phyloP scores from a whole-genome alignment of 2,329 filamentous ascomycete species.

The Colletotrichum coccodes region DNA sequence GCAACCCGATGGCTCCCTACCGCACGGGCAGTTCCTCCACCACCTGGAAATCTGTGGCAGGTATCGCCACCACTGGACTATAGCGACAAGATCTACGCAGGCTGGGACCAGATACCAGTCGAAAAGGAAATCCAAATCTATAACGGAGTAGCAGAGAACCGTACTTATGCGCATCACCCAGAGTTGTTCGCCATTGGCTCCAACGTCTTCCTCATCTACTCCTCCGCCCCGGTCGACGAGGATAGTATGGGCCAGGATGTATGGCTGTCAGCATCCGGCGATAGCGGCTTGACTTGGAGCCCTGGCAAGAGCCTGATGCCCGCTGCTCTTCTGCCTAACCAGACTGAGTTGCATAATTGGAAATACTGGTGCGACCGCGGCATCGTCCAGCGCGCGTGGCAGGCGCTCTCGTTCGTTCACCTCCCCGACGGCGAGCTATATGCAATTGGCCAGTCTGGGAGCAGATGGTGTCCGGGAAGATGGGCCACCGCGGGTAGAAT shows the following conservation, averaged over 20 bases:
- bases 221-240: conserved; percentile 38
- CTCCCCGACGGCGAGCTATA: conserved; percentile 31
- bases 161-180: conserved; percentile 40
- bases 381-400: conserved; percentile 36
- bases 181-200: conserved; percentile 35
- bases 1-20: not conserved
- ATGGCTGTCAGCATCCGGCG: conserved; percentile 35
- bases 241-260: conserved; percentile 40
- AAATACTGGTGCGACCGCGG: conserved; percentile 38
- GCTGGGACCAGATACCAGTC: conserved; percentile 37
- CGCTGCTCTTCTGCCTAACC: conserved; percentile 38
- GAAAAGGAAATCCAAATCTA: conserved; percentile 36
- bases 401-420: conserved; percentile 30
- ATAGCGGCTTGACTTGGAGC: conserved; percentile 37
- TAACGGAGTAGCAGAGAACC: conserved; percentile 34
- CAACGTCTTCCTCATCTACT: conserved; percentile 36
- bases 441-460: conserved; percentile 34
- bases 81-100: conserved; percentile 36
- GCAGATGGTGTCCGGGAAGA: conserved; percentile 26
- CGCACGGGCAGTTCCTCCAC: conserved; percentile 8
- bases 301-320: conserved; percentile 33
- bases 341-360: conserved; percentile 36
- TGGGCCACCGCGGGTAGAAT: conserved; percentile 34
- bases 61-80: conserved; percentile 37
- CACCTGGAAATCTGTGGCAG: conserved; percentile 33